Evolutionary conservation across 2,329 filamentous ascomycete genomes (phyloP).

Genomic region (Esteya vermicola): DNA sequence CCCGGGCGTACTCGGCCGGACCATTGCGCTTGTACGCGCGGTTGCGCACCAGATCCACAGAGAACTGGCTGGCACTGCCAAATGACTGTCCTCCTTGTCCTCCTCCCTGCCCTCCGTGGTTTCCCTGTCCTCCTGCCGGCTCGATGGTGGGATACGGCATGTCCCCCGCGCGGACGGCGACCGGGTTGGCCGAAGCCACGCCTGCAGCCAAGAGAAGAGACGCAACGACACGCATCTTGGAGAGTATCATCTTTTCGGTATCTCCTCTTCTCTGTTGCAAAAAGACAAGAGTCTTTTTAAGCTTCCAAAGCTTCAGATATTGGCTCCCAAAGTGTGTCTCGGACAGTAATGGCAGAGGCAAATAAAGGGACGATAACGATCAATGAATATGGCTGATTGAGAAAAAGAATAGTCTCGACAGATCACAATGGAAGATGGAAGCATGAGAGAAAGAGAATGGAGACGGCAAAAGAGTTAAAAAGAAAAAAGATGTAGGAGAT

Average conservation of each 20-base stretch:
- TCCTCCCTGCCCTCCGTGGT: too few species aligned
- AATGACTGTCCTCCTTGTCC: neutral
- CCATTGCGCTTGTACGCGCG: conserved; percentile 18
- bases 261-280: too few species aligned
- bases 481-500: neutral
- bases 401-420: too few species aligned
- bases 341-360: too few species aligned
- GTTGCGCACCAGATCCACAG: conserved; percentile 21
- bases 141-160: neutral
- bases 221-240: neutral
- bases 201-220: neutral
- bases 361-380: too few species aligned
- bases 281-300: too few species aligned
- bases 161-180: neutral
- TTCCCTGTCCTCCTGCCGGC: too few species aligned
- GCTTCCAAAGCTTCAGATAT: too few species aligned
- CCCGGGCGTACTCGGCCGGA: conserved; percentile 16
- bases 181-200: neutral
- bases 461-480: neutral
- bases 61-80: conserved; percentile 10
- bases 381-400: too few species aligned
- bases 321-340: too few species aligned
- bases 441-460: too few species aligned
- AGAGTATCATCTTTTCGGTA: neutral
- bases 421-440: too few species aligned